Evolutionary conservation across 1,139 yeast species (phyloP).

Genomic region (Saccharomyces uvarum): DNA sequence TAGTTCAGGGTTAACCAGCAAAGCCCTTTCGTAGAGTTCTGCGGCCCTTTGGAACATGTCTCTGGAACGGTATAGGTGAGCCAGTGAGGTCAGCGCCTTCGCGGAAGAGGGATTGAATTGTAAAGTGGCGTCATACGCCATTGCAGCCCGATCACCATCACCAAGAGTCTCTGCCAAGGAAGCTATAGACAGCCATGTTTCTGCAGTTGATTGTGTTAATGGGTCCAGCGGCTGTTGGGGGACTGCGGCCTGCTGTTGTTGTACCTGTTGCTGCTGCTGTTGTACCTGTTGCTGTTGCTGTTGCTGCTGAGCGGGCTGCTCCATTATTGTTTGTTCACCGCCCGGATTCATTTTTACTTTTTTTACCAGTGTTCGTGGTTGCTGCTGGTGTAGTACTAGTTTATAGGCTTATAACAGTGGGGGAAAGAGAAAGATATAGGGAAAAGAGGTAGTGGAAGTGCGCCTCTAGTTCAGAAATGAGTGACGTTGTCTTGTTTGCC

Average conservation of each 20-base stretch:
- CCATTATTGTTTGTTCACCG: constrained; percentile 1
- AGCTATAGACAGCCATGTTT: constrained; percentile 90
- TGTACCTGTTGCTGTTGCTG: constrained; percentile 5
- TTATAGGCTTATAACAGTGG: not conserved
- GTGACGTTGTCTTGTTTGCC: not conserved
- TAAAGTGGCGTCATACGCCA: constrained; percentile 84
- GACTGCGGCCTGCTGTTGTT: constrained; percentile 52
- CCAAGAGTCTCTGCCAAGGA: constrained; percentile 85
- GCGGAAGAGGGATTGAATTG: constrained; percentile 81
- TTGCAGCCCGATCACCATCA: constrained; percentile 81
- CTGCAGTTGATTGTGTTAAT: constrained; percentile 65
- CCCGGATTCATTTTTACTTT: not conserved
- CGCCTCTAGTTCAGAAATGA: not conserved
- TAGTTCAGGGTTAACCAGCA: constrained; percentile 73
- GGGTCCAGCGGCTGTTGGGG: constrained; percentile 27
- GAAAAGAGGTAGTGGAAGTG: not conserved
- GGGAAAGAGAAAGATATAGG: not conserved
- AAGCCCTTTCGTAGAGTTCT: constrained; percentile 81
- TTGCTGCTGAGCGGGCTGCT: constrained; percentile 8
- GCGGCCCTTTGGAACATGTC: constrained; percentile 92
- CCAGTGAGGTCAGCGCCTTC: constrained; percentile 76
- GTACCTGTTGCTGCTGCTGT: constrained; percentile 11
- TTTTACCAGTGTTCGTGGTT: not conserved
- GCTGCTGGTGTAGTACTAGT: not conserved
- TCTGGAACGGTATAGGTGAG: constrained; percentile 78